Evolutionary conservation across 768 basidiomycete species (phyloP).

Genomic region (Termitomyces sp.): DNA sequence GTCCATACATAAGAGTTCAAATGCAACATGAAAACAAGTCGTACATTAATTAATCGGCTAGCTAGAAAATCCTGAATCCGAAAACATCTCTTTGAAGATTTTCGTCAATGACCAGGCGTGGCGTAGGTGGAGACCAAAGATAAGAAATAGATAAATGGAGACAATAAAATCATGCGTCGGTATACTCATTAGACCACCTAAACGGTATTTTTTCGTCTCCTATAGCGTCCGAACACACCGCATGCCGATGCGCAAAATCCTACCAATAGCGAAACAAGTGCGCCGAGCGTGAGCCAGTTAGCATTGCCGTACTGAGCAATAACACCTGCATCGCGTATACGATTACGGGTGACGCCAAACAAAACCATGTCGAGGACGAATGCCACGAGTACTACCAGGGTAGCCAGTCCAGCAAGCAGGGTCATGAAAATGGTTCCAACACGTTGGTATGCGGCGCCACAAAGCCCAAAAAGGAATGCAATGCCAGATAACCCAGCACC

Average conservation of each 20-base stretch:
- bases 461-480: conserved; percentile 63
- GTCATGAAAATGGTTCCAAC: conserved; percentile 76
- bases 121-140: too few species aligned
- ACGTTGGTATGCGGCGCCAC: conserved; percentile 60
- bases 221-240: conserved; percentile 66
- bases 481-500: conserved; percentile 63
- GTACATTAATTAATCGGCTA: background rate
- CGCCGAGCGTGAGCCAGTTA: conserved; percentile 77
- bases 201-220: conserved; percentile 26
- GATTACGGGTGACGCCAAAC: conserved; percentile 63
- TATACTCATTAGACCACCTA: background rate
- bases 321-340: conserved; percentile 43
- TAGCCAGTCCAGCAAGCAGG: conserved; percentile 58
- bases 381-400: conserved; percentile 60
- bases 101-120: background rate
- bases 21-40: background rate
- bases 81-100: background rate
- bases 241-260: conserved; percentile 63
- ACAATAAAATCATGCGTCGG: background rate
- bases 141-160: background rate
- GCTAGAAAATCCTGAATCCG: too few species aligned
- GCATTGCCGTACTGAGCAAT: conserved; percentile 69
- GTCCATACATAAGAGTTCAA: background rate
- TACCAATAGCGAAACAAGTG: conserved; percentile 59
- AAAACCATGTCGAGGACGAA: conserved; percentile 80